These are phyloP conservation scores for Oryza meridionalis DNA, from an alignment of 176 grass and related monocot species.

Conservation along the genomic window DNA sequence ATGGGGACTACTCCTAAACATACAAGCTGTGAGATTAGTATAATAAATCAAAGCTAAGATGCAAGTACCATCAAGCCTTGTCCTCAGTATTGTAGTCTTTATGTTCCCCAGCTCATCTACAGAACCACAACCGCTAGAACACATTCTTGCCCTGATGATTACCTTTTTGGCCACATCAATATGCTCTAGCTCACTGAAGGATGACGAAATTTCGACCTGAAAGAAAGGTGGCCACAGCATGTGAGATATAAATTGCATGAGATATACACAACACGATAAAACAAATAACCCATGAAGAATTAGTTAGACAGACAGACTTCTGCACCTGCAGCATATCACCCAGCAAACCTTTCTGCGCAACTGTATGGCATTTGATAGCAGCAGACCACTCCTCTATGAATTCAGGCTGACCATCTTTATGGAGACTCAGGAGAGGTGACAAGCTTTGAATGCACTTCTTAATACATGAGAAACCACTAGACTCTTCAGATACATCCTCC, in stretches of 20 bases:
- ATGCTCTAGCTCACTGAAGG: conserved; percentile 41
- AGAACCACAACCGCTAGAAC: conserved; percentile 48
- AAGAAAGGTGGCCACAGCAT: conserved; percentile 33
- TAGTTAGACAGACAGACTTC: conserved; percentile 12
- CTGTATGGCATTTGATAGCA: conserved; percentile 66
- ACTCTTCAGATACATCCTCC: conserved; percentile 57
- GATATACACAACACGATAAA: conserved; percentile 15
- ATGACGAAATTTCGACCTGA: conserved; percentile 52
- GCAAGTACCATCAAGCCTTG: conserved; percentile 69
- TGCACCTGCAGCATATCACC: conserved; percentile 69
- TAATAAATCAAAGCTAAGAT: conserved; percentile 26
- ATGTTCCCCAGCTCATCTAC: conserved; percentile 66
- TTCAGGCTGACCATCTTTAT: conserved; percentile 47
- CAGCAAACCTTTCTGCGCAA: conserved; percentile 62
- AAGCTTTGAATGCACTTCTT: conserved; percentile 70
- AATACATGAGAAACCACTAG: conserved; percentile 42
- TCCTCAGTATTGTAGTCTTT: conserved; percentile 64
- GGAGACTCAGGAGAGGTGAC: conserved; percentile 60
- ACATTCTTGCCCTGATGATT: conserved; percentile 70
- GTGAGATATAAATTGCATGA: conserved; percentile 16
- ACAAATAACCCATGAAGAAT: conserved; percentile 26
- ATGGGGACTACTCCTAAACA: conserved; percentile 21
- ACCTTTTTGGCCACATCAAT: conserved; percentile 63
- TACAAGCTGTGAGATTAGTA: not conserved
- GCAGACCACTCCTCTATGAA: conserved; percentile 66